Base-by-base conservation (phyloP, 1,284 basidiomycete genomes). In the Apiotrichum brassicae region DNA sequence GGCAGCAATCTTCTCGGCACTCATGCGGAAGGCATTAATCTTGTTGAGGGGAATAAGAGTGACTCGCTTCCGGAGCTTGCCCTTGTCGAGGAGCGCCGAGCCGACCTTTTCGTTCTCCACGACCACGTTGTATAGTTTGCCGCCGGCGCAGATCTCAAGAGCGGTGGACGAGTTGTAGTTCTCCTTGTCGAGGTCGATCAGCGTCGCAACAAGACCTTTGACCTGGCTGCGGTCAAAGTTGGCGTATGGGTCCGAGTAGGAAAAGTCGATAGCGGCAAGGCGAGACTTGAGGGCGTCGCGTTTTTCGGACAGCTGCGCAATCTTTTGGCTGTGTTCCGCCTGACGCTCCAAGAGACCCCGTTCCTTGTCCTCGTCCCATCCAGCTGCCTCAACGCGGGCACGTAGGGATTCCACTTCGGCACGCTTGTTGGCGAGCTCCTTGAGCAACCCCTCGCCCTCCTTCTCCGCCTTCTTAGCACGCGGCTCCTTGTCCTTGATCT, bases 21-120 rank as follows among this genome's bases (percentile, higher is more conserved):
- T 73, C 43, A 91, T 79, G 43, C 77, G 81, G 62, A 79, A 81
- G 3, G 84, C 78, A 57, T 82, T 83, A 64, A 98, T 94, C 76
- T 92, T 93, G 75, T 86, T 94, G 36, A 98, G 77, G 0, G 94
- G 94, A 58, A 98, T 92, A 64, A 97, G 83, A 0, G 91, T 97
- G 23, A 95, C 87, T 19, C 91, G 84, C 73, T 88, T 92, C 75
- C 83, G 85, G 59, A 98, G 82, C 49, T 78, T 79, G 26, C 91
- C 90, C 51, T 69, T 69, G 43, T 88, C 82, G 41, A 99, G 77
- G 23, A 98, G 78, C 35, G 88, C 83, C 57, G 87, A 87, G 36
- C 91, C 92, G 46, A 93, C 82, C 52, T 80, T 80, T 70, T 97
- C 90, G 68, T 95, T 85, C 61, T 94, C 83, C 19, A 97, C 89